Percentiles rank a stretch among this genome's conserved stretches.
phyloP scores from a whole-genome alignment of 1,139 yeast species.

The Pichia inconspicua region DNA sequence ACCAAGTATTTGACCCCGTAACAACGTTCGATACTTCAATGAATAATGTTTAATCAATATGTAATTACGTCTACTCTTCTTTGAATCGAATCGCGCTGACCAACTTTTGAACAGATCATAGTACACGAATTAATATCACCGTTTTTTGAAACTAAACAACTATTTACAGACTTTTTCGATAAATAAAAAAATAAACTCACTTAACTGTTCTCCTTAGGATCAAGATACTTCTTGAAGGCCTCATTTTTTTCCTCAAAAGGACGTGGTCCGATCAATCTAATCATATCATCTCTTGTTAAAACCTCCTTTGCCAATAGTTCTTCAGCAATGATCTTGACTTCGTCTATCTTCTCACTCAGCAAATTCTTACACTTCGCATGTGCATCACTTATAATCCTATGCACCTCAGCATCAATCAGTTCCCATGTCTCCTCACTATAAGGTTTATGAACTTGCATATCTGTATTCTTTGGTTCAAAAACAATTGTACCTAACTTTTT shows the following conservation, averaged over 20 bases:
- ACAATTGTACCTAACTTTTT: constrained; percentile 45
- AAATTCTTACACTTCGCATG: constrained; percentile 46
- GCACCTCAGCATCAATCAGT: constrained; percentile 58
- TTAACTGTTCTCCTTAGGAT: constrained; percentile 14
- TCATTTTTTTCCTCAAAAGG: constrained; percentile 74
- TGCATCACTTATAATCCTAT: constrained; percentile 50
- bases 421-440: constrained; percentile 66
- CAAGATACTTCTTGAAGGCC: constrained; percentile 68
- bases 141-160: neutral
- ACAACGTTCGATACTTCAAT: too few species aligned
- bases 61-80: too few species aligned
- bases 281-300: constrained; percentile 76
- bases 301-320: constrained; percentile 62
- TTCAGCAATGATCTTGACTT: constrained; percentile 64
- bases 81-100: too few species aligned
- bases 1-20: too few species aligned
- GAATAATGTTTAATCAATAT: too few species aligned
- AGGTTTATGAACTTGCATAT: constrained; percentile 34
- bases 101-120: too few species aligned
- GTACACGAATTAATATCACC: too few species aligned
- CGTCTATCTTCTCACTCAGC: constrained; percentile 49
- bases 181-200: neutral
- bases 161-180: neutral
- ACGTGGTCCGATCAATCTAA: constrained; percentile 61
- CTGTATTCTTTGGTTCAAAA: constrained; percentile 21